Conservation (phyloP, 2,329 filamentous ascomycete species). For the Endoconidiophora polonica region DNA sequence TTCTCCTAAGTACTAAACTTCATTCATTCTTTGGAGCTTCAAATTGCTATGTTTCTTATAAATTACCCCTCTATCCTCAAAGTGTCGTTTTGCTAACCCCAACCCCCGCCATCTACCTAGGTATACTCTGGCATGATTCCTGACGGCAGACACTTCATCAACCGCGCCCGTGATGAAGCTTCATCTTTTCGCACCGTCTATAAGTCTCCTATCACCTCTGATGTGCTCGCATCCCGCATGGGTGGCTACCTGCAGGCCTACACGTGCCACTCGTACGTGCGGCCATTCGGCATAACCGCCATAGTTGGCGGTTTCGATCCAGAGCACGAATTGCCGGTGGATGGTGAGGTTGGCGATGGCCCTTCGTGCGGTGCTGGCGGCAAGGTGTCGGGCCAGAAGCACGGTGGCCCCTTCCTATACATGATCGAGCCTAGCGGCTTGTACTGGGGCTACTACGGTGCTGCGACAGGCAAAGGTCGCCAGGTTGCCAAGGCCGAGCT, state of each 20-base stretch:
- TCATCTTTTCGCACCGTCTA: conserved; percentile 80
- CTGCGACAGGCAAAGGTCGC: conserved; percentile 88
- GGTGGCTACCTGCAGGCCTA: conserved; percentile 94
- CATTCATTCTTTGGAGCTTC: not conserved
- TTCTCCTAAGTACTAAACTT: not conserved
- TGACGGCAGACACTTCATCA: conserved; percentile 88
- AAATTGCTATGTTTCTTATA: not conserved
- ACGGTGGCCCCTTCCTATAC: conserved; percentile 85
- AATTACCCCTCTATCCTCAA: not conserved
- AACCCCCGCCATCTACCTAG: conserved; percentile 27
- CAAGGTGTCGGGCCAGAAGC: conserved; percentile 54
- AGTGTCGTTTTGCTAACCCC: conserved; percentile 1
- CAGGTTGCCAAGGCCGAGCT: conserved; percentile 96
- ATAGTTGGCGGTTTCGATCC: conserved; percentile 91
- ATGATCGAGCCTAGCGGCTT: conserved; percentile 97
- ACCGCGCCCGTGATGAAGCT: conserved; percentile 85
- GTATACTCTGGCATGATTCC: conserved; percentile 88
- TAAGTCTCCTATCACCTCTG: conserved; percentile 82
- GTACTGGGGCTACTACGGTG: conserved; percentile 98
- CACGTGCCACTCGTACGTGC: conserved; percentile 91
- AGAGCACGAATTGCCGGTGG: conserved; percentile 67
- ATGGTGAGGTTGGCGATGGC: conserved; percentile 75
- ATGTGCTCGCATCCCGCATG: conserved; percentile 80
- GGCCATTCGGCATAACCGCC: conserved; percentile 89
- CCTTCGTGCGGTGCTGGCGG: conserved; percentile 68